phyloP scores from a whole-genome alignment of 2,329 filamentous ascomycete genomes.

The Nothophaeocryptopus gaeumannii region DNA sequence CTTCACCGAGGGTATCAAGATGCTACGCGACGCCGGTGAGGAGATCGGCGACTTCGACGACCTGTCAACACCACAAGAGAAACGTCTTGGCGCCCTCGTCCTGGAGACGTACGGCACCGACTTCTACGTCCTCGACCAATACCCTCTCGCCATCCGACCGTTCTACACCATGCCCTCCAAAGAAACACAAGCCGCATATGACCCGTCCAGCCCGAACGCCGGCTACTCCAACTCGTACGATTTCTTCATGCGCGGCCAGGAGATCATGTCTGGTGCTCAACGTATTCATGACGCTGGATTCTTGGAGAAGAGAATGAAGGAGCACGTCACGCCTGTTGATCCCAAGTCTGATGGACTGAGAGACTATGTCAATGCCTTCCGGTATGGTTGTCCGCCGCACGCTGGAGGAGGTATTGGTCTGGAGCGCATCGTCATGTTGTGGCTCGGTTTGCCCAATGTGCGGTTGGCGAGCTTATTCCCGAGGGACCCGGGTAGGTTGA shows the following conservation, averaged over 20 bases:
- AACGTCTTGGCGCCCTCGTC: slow-evolving; percentile 82
- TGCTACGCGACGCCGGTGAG: slow-evolving; percentile 73
- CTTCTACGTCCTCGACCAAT: slow-evolving; percentile 97
- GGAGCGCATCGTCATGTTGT: slow-evolving; percentile 66
- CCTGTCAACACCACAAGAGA: slow-evolving; percentile 76
- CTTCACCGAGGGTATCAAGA: slow-evolving; percentile 73
- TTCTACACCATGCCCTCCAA: slow-evolving; percentile 88
- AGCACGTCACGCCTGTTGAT: slow-evolving; percentile 56
- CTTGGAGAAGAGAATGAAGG: slow-evolving; percentile 56
- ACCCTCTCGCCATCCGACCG: slow-evolving; percentile 80
- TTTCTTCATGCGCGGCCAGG: slow-evolving; percentile 69
- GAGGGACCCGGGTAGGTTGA: slow-evolving; percentile 58
- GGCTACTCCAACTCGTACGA: slow-evolving; percentile 65
- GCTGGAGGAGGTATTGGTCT: slow-evolving; percentile 64
- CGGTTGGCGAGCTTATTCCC: slow-evolving; percentile 62
- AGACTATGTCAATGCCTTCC: slow-evolving; percentile 64
- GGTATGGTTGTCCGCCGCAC: slow-evolving; percentile 63
- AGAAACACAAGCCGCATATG: slow-evolving; percentile 51
- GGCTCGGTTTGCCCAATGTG: slow-evolving; percentile 63
- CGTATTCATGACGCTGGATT: slow-evolving; percentile 62
- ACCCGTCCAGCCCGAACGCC: slow-evolving; percentile 45
- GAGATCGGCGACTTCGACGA: slow-evolving; percentile 76
- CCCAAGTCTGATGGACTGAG: slow-evolving; percentile 58
- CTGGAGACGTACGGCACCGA: slow-evolving; percentile 88
- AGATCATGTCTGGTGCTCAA: slow-evolving; percentile 66